Base-by-base conservation (phyloP, 2,329 filamentous ascomycete genomes). In the Hymenoscyphus albidus region DNA sequence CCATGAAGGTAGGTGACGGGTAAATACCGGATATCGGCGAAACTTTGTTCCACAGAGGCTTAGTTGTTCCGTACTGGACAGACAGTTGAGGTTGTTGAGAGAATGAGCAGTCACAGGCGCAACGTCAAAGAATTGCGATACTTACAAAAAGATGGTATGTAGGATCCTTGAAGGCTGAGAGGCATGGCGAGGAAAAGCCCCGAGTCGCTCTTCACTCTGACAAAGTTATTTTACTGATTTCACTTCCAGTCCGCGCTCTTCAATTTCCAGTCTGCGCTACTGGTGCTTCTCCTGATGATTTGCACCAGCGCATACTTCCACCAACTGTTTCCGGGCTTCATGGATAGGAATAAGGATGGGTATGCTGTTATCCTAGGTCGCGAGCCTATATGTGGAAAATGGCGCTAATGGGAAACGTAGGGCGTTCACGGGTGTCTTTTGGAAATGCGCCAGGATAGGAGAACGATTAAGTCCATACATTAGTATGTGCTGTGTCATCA, bases 221-320 rank as follows among this genome's bases (percentile, higher is more conserved):
- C 5, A 35, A 35, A 22, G 22, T 18, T 27, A 18, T 42, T 59
- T 64, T 56, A 40, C 63, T 65, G 63, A 67, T 48, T 27, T 38
- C 12, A 57, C 18, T 59, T n/a, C 74, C 32, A 97, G 95, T 91
- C 95, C 65, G 95, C 95, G 63, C 89, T 99, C 74, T 97, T 99
- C 88, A 98, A 98, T 81, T 98, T 99, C 82, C 93, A 97, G 79
- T 96, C 93, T 65, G 90, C 98, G 72, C 86, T 99, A 72, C 87
- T 98, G 73, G 94, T 97, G 71, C 88, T 99, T 74, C 88, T 99
- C 61, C 89, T 99, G 71, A 87, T 96, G 72, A 96, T 98, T 76
- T 99, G 95, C 85, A 97, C 95, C 64, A 93, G 91, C 78, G 88
- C 95, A 68, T 98, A 99, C 80, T 85, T 93, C 64, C 95, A 98